Percentiles rank a stretch among this genome's conserved stretches.
Conservation (phyloP, 2,329 filamentous ascomycete species). For the Neonectria sp. region DNA sequence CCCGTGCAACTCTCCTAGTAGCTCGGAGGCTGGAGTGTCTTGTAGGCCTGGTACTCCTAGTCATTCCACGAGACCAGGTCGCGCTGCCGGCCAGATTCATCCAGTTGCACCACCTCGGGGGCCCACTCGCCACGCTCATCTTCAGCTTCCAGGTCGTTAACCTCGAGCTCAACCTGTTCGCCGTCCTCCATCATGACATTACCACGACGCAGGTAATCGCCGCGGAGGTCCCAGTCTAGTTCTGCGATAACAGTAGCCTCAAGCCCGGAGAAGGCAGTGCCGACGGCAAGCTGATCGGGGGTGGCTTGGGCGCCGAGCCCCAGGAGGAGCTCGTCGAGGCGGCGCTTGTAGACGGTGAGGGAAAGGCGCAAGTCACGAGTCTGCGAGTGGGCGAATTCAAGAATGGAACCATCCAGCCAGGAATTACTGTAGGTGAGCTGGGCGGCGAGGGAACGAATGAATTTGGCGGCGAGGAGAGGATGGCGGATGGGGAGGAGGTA, state of each 20-base stretch:
- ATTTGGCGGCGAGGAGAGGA: constrained; percentile 61
- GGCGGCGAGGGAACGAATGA: constrained; percentile 67
- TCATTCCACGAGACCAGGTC: constrained; percentile 66
- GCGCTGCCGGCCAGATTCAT: constrained; percentile 66
- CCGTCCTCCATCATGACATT: constrained; percentile 68
- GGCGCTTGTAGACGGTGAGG: constrained; percentile 69
- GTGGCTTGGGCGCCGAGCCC: constrained; percentile 53
- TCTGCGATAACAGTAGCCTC: constrained; percentile 51
- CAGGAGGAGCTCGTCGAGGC: constrained; percentile 64
- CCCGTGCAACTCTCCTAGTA: background rate
- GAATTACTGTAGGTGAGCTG: constrained; percentile 69
- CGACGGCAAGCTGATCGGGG: constrained; percentile 60
- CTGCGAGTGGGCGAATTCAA: constrained; percentile 54
- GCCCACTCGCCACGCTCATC: constrained; percentile 69
- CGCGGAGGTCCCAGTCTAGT: constrained; percentile 71
- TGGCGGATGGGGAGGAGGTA: constrained; percentile 59
- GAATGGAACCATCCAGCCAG: constrained; percentile 62
- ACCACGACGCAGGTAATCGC: constrained; percentile 64
- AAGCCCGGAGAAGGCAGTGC: constrained; percentile 61
- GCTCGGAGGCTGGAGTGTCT: constrained; percentile 15
- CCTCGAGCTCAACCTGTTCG: constrained; percentile 63
- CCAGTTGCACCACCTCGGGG: constrained; percentile 67
- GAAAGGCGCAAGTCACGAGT: constrained; percentile 59
- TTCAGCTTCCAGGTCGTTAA: constrained; percentile 67
- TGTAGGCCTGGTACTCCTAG: constrained; percentile 39